Percentiles rank a stretch among this genome's conserved stretches.
These are phyloP conservation scores for Solidago caesia DNA, from an alignment of 129 eudicot genomes.

Conservation along the genomic window DNA sequence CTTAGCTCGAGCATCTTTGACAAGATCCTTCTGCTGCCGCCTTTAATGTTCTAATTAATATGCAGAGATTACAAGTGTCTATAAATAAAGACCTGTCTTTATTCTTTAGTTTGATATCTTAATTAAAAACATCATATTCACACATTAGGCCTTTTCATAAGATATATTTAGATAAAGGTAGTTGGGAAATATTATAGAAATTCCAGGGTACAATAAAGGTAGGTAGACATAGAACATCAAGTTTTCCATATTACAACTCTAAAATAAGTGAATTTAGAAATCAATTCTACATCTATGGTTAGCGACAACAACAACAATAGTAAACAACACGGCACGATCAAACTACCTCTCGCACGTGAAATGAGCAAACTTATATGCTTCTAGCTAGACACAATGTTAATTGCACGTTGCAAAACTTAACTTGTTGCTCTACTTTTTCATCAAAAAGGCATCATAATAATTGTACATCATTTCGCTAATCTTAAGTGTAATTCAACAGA, in stretches of 20 bases:
- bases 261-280: background rate
- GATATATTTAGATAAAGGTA: slow-evolving; percentile 14
- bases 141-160: slow-evolving; percentile 22
- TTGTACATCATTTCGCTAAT: background rate
- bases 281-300: slow-evolving; percentile 13
- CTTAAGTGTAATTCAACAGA: background rate
- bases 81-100: background rate
- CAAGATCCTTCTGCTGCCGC: slow-evolving; percentile 22
- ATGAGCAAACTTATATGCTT: slow-evolving; percentile 4
- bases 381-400: background rate
- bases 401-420: slow-evolving; percentile 6
- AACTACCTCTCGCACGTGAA: background rate
- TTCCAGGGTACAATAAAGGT: slow-evolving; percentile 18
- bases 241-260: background rate
- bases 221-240: slow-evolving; percentile 16
- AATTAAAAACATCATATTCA: background rate
- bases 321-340: background rate
- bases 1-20: slow-evolving; percentile 11
- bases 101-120: slow-evolving; percentile 7
- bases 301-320: slow-evolving; percentile 10
- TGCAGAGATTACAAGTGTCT: slow-evolving; percentile 22
- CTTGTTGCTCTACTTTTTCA: slow-evolving; percentile 13
- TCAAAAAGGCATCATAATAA: background rate
- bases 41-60: slow-evolving; percentile 21
- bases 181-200: slow-evolving; percentile 21